These are phyloP conservation scores for Ogataea naganishii DNA, from an alignment of 805 yeast genomes.

Conservation along the genomic window DNA sequence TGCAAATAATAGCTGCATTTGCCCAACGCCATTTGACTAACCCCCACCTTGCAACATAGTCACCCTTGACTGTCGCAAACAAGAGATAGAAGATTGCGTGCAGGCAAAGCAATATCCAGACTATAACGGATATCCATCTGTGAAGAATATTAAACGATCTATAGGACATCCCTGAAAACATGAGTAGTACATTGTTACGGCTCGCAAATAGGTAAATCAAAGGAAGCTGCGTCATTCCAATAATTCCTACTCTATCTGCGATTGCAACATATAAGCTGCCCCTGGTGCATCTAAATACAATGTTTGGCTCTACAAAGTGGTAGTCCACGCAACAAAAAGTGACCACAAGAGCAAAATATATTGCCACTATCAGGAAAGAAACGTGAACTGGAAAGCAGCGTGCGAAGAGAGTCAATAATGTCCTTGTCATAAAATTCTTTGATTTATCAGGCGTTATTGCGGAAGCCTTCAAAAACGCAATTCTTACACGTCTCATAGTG, in stretches of 20 bases:
- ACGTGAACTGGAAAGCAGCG: no score
- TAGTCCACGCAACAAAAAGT: constrained; percentile 22
- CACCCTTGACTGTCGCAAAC: constrained; percentile 26
- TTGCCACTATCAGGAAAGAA: constrained; percentile 17
- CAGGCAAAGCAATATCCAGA: constrained; percentile 26
- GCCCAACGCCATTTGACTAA: constrained; percentile 36
- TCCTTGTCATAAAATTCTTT: no score
- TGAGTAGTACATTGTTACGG: constrained; percentile 23
- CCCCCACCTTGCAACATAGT: constrained; percentile 28
- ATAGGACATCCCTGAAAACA: constrained; percentile 26
- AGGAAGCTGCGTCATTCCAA: constrained; percentile 30
- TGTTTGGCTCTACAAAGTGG: constrained; percentile 17
- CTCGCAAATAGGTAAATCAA: constrained; percentile 25
- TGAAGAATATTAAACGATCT: constrained; percentile 28
- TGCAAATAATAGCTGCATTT: constrained; percentile 24
- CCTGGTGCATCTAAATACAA: constrained; percentile 20
- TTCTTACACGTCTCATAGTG: no score
- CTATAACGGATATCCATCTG: constrained; percentile 32
- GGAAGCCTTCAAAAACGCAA: no score
- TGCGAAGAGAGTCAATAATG: no score
- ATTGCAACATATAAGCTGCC: constrained; percentile 21
- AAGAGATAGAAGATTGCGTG: constrained; percentile 31
- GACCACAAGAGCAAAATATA: constrained; percentile 18
- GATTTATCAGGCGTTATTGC: no score
- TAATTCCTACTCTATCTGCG: constrained; percentile 40